Conservation (phyloP, 2,329 filamentous ascomycete species). For the Zymoseptoria pseudotritici region DNA sequence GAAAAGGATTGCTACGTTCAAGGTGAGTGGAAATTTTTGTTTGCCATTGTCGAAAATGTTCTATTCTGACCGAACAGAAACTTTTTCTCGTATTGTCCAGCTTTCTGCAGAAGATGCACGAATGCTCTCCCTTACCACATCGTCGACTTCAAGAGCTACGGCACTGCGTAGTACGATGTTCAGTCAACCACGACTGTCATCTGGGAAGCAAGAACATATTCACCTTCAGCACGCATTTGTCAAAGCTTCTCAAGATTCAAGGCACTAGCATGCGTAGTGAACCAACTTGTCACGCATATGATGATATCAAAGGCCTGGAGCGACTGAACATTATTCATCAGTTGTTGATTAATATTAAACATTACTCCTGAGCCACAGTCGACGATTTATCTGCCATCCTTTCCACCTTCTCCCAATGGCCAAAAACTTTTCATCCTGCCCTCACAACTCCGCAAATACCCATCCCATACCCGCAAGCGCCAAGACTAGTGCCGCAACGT, state of each 20-base stretch:
- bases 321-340: too few species aligned
- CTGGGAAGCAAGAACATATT: not conserved
- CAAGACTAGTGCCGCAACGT: slow-evolving; percentile 9
- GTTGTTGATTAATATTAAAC: too few species aligned
- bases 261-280: too few species aligned
- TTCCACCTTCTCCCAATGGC: not conserved
- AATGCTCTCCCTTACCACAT: not conserved
- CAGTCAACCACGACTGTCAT: not conserved
- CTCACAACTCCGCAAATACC: slow-evolving; percentile 14
- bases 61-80: not conserved
- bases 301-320: too few species aligned
- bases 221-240: too few species aligned
- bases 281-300: too few species aligned
- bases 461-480: slow-evolving; percentile 15
- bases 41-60: not conserved
- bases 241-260: too few species aligned
- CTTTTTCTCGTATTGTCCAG: not conserved
- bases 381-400: not conserved
- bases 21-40: not conserved
- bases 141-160: not conserved
- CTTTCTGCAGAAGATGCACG: not conserved
- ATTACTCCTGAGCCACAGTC: not conserved
- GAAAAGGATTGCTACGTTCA: not conserved
- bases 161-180: not conserved
- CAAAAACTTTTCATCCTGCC: not conserved